Evolutionary conservation across 2,329 filamentous ascomycete genomes (phyloP).

Genomic region (Cladobotryum mycophilum): DNA sequence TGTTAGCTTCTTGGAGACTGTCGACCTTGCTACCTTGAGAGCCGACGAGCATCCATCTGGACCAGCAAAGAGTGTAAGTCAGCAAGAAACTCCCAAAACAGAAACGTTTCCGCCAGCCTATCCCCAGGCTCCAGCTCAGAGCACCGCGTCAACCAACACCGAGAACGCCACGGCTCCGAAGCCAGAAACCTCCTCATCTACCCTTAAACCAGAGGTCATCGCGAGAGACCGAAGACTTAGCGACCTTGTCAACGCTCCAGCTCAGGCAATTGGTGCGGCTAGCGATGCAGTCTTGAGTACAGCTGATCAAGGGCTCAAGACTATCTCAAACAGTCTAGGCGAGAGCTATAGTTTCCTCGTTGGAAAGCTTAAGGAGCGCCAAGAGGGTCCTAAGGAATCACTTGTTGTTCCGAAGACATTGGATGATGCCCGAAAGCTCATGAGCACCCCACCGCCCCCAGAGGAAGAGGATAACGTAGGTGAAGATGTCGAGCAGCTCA

Average conservation of each 20-base stretch:
- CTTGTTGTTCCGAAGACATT: slow-evolving; percentile 76
- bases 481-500: slow-evolving; percentile 28
- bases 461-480: slow-evolving; percentile 53
- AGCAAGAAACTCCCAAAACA: slow-evolving; percentile 42
- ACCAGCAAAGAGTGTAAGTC: slow-evolving; percentile 50
- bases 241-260: slow-evolving; percentile 78
- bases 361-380: slow-evolving; percentile 73
- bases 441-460: slow-evolving; percentile 63
- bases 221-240: slow-evolving; percentile 71
- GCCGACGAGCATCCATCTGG: slow-evolving; percentile 70
- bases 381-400: slow-evolving; percentile 37
- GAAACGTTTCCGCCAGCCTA: slow-evolving; percentile 55
- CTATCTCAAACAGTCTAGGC: slow-evolving; percentile 81
- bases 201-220: slow-evolving; percentile 41
- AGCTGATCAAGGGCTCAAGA: slow-evolving; percentile 87
- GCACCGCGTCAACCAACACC: slow-evolving; percentile 26
- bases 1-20: slow-evolving; percentile 89
- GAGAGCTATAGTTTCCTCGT: slow-evolving; percentile 92
- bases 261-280: slow-evolving; percentile 73
- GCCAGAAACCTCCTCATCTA: slow-evolving; percentile 31
- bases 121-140: slow-evolving; percentile 32
- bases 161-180: slow-evolving; percentile 30
- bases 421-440: slow-evolving; percentile 84
- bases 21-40: slow-evolving; percentile 83
- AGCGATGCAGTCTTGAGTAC: slow-evolving; percentile 81